Evolutionary conservation across 805 yeast species (phyloP), one percentile per base, ranked within the genome.

Genomic region (Candida ortonii): DNA sequence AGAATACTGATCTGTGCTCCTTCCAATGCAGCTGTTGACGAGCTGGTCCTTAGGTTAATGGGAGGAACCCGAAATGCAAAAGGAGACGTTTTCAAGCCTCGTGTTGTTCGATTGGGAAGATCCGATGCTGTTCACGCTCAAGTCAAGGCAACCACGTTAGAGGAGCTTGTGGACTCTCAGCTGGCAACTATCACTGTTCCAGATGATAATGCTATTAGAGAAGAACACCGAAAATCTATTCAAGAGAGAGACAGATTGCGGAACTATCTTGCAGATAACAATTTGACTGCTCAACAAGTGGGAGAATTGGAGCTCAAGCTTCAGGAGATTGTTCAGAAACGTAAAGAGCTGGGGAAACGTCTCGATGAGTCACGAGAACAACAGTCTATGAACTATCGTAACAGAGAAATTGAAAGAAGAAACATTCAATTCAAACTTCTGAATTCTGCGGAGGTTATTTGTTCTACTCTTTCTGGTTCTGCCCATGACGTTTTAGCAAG

Each of bases 1-100:
- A 84, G 85, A 38, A 76, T 93, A 1, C 64, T 93, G 32, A 78
- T 93, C 13, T 94, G 98, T 72, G 97, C 98, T 1, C 99, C 99
- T 3, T 86, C 96, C 56, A 93, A 93, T 65, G 99, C 99, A 1
- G 99, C 99, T 10, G 96, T 93, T 3, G 99, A 93, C 62, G 98
- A 94, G 55, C 68, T 93, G 41, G 93, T 88, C 10, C 50, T 88
- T 13, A 80, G 99, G 55, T 64, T 93, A 39, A 78, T 81, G 46
- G 68, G 65, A 13, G 97, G 96, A 5, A 78, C 89, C 2, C 59
- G 60, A 26, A 68, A 73, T 44, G 62, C 80, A 14, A 56, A 62
- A 22, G 90, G 90, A 1, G 59, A 61, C 9, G 42, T 52, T 1
- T 72, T 76, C 41, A 56, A 57, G 1, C 95, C 95, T 0, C 71